These are phyloP conservation scores for Diospyros kaki DNA, from an alignment of 148 eudicot species.

Conservation along the genomic window DNA sequence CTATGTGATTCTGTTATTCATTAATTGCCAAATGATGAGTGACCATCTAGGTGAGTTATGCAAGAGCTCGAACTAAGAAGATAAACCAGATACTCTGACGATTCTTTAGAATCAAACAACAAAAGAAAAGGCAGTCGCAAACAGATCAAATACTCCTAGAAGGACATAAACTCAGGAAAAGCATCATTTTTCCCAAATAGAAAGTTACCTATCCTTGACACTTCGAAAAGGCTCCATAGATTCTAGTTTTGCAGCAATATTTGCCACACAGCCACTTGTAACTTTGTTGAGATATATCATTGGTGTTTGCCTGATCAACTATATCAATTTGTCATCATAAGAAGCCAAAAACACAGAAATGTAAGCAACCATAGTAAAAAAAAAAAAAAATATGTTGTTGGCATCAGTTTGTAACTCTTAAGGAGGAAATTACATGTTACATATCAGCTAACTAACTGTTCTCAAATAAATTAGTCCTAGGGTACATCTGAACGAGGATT, in stretches of 20 bases:
- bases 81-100: background rate
- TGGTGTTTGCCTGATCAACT: slow-evolving; percentile 78
- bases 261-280: slow-evolving; percentile 58
- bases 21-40: background rate
- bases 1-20: background rate
- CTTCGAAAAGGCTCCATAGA: slow-evolving; percentile 76
- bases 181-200: background rate
- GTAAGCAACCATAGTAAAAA: slow-evolving; percentile 2
- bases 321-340: slow-evolving; percentile 19
- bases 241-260: slow-evolving; percentile 75
- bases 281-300: slow-evolving; percentile 77
- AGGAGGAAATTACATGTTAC: too few species aligned
- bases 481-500: too few species aligned
- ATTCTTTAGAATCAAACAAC: background rate
- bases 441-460: too few species aligned
- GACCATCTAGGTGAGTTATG: background rate
- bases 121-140: background rate
- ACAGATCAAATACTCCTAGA: background rate
- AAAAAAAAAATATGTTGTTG: too few species aligned
- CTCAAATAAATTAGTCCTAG: too few species aligned
- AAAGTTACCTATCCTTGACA: slow-evolving; percentile 63
- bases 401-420: too few species aligned
- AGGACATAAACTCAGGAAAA: background rate
- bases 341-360: slow-evolving; percentile 15
- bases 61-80: background rate